Conservation (phyloP, 2,329 filamentous ascomycete genomes). For the Dryadomyces quercivorus region DNA sequence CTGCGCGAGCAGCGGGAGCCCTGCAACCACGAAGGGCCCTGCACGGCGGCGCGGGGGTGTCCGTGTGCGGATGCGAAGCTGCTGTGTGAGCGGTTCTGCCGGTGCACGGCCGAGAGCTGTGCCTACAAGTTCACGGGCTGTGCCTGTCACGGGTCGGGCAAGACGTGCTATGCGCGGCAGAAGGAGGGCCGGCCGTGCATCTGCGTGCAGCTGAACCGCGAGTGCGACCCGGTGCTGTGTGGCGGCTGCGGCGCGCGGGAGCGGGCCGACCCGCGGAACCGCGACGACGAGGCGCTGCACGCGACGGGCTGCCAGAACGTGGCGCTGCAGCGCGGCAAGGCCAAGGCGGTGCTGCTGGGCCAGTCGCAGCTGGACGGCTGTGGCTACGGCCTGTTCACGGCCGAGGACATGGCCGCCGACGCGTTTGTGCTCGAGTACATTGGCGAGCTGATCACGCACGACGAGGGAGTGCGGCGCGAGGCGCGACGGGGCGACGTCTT, state of each 20-base stretch:
- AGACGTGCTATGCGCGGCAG: slow-evolving; percentile 42
- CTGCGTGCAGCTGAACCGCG: slow-evolving; percentile 59
- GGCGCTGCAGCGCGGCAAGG: slow-evolving; percentile 52
- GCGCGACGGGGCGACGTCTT: slow-evolving; percentile 47
- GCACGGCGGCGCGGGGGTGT: slow-evolving; percentile 43
- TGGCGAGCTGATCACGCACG: slow-evolving; percentile 61
- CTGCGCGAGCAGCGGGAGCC: slow-evolving; percentile 47
- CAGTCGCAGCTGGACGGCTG: slow-evolving; percentile 54
- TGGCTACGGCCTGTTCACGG: slow-evolving; percentile 65
- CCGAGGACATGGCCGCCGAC: slow-evolving; percentile 51
- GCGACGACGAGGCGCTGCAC: slow-evolving; percentile 43
- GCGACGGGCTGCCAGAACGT: slow-evolving; percentile 59
- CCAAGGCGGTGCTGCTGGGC: slow-evolving; percentile 56
- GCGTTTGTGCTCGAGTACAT: slow-evolving; percentile 75
- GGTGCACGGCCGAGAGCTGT: slow-evolving; percentile 46
- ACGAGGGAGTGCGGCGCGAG: slow-evolving; percentile 58
- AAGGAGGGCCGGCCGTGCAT: slow-evolving; percentile 50
- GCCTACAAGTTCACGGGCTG: slow-evolving; percentile 55
- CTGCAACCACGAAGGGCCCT: slow-evolving; percentile 59
- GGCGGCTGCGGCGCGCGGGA: slow-evolving; percentile 56
- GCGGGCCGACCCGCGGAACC: slow-evolving; percentile 56
- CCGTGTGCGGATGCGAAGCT: slow-evolving; percentile 48
- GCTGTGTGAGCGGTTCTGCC: slow-evolving; percentile 63
- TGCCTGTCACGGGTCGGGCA: slow-evolving; percentile 47
- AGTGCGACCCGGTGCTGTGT: slow-evolving; percentile 72